Evolutionary conservation across 2,329 filamentous ascomycete species (phyloP), one percentile per base, ranked within the genome.

Genomic region (Calcarisporium arbuscula): DNA sequence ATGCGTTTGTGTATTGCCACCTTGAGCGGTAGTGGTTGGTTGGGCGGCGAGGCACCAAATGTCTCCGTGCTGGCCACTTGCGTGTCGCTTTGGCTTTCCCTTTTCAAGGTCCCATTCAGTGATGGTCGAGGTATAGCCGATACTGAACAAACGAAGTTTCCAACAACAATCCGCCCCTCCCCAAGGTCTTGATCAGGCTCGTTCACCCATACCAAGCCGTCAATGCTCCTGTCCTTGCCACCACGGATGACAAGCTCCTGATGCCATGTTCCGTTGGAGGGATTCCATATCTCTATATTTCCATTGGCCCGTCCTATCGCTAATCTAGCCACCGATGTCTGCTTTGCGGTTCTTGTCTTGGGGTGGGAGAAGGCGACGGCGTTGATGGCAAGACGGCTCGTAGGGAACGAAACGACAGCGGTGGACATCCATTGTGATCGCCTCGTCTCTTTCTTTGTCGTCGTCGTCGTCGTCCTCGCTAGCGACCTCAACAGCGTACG

Each of bases 281-380:
- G 88, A 58, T 95, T 95, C 92, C 92, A 98, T 45, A 98, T 88
- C 64, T 98, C 92, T 49, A 98, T 92, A 54, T 95, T 86, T 49
- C 92, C 92, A 57, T 96, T 95, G 39, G 86, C 84, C 46, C 92
- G 82, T 40, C 92, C 92, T 50, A 98, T 76, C 3, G 92, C 92
- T 35, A 96, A 75, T 47, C 88, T 79, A 72, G 78, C 42, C 70
- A 74, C 16, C 72, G 69, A 49, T 61, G 72, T 49, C 56, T 68
- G 56, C 58, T 54, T 64, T 44, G 64, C 60, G 40, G 70, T 64
- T 46, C 61, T 61, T 33, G 63, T 44, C 41, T 61, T 67, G 15
- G 83, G 70, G 57, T 95, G 85, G 6, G 92, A 95, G 60, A 98
- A 96, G 47, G 90, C 87, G 55, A 96, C 77, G 44, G 87, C 82